These are phyloP conservation scores for Hebeloma cylindrosporum DNA, from an alignment of 768 basidiomycete species.

Conservation along the genomic window DNA sequence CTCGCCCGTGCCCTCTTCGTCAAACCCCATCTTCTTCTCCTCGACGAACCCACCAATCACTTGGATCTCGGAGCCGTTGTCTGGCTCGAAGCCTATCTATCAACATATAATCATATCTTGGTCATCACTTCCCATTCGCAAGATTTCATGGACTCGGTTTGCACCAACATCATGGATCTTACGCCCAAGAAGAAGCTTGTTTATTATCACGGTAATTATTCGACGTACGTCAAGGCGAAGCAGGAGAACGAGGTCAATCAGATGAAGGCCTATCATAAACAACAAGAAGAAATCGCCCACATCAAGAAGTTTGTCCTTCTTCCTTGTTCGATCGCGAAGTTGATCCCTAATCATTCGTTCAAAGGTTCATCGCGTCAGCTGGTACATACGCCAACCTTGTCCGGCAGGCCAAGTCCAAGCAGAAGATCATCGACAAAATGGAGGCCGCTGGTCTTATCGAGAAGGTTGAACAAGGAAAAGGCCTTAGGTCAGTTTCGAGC, in stretches of 20 bases:
- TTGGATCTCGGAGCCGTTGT: conserved; percentile 97
- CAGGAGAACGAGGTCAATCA: conserved; percentile 98
- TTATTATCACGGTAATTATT: conserved; percentile 96
- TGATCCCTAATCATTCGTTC: conserved; percentile 11
- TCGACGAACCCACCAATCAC: conserved; percentile 93
- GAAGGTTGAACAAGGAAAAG: conserved; percentile 74
- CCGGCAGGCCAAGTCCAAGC: conserved; percentile 98
- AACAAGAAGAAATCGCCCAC: conserved; percentile 97
- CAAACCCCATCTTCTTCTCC: conserved; percentile 91
- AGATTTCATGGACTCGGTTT: conserved; percentile 98
- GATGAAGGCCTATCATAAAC: conserved; percentile 99
- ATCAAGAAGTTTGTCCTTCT: conserved; percentile 81
- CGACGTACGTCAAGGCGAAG: conserved; percentile 96
- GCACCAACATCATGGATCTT: conserved; percentile 98
- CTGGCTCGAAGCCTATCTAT: conserved; percentile 97
- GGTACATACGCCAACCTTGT: conserved; percentile 99
- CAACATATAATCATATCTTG: conserved; percentile 98
- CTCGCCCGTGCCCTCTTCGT: conserved; percentile 94
- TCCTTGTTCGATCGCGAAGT: neutral
- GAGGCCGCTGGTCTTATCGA: conserved; percentile 97
- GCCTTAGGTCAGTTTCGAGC: conserved; percentile 50
- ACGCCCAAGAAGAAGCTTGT: conserved; percentile 89
- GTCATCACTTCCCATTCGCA: conserved; percentile 98
- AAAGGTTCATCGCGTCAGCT: conserved; percentile 95
- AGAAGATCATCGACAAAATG: conserved; percentile 99